These are phyloP conservation scores for Aspergillus ellipticus DNA, from an alignment of 495 filamentous ascomycete genomes.

Conservation along the genomic window DNA sequence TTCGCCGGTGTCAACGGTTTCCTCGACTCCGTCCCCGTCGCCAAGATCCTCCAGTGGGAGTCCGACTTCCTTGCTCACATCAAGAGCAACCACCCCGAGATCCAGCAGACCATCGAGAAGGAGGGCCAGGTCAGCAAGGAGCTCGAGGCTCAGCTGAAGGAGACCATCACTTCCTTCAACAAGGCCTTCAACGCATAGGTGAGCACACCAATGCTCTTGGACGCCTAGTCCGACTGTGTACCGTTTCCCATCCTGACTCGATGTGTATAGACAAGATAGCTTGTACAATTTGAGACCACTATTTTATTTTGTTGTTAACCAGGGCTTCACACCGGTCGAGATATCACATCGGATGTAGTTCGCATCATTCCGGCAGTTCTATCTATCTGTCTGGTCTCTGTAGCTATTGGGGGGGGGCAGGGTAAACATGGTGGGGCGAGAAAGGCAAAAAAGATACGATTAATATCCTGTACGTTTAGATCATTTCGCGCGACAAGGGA, in stretches of 20 bases:
- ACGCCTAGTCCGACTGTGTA: slow-evolving; percentile 32
- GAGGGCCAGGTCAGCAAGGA: slow-evolving; percentile 97
- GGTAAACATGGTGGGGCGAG: slow-evolving; percentile 18
- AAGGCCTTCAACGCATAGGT: slow-evolving; percentile 77
- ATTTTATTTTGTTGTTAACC: slow-evolving; percentile 40
- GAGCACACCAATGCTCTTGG: slow-evolving; percentile 35
- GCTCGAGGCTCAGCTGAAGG: slow-evolving; percentile 80
- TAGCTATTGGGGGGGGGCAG: slow-evolving; percentile 21
- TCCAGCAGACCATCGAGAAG: slow-evolving; percentile 86
- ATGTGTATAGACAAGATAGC: slow-evolving; percentile 53
- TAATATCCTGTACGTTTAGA: slow-evolving; percentile 52
- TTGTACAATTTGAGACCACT: slow-evolving; percentile 54
- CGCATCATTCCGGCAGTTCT: slow-evolving; percentile 4
- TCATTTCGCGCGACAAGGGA: slow-evolving; percentile 40
- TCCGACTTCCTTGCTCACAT: slow-evolving; percentile 88
- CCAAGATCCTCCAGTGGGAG: slow-evolving; percentile 88
- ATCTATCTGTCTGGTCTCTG: slow-evolving; percentile 15
- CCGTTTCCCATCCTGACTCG: slow-evolving; percentile 44
- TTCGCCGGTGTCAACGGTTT: slow-evolving; percentile 98
- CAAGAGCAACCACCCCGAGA: slow-evolving; percentile 80
- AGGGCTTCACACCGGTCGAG: slow-evolving; percentile 18
- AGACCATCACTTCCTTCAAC: slow-evolving; percentile 76
- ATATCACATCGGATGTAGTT: slow-evolving; percentile 19
- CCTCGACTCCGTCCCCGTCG: slow-evolving; percentile 82
- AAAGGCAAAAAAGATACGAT: slow-evolving; percentile 38